phyloP scores from a whole-genome alignment of 2,329 filamentous ascomycete genomes.

The Leptographium radiaticola region DNA sequence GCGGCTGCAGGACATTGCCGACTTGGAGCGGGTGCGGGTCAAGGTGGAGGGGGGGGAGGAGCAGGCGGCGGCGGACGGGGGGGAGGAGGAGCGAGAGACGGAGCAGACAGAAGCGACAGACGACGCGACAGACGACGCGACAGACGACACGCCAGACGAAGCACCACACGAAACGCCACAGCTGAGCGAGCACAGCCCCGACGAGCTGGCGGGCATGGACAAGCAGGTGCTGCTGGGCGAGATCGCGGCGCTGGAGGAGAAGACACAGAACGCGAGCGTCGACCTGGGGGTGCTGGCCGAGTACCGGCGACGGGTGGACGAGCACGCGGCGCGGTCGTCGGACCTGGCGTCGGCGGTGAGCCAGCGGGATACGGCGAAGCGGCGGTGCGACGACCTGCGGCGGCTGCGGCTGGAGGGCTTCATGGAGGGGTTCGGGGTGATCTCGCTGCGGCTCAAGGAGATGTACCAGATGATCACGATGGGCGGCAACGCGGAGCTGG shows the following conservation, averaged over 20 bases:
- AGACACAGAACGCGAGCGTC: constrained; percentile 73
- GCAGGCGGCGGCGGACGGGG: background rate
- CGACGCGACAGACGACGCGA: background rate
- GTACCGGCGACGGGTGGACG: constrained; percentile 26
- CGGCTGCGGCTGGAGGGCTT: constrained; percentile 86
- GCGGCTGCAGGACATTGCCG: constrained; percentile 64
- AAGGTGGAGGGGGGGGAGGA: constrained; percentile 14
- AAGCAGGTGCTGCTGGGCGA: constrained; percentile 48
- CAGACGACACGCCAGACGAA: constrained; percentile 13
- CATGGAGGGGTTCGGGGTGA: constrained; percentile 93
- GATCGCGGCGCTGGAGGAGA: constrained; percentile 49
- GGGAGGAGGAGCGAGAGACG: constrained; percentile 11
- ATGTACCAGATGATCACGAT: constrained; percentile 99
- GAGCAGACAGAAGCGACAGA: constrained; percentile 13
- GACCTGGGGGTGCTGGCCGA: constrained; percentile 63
- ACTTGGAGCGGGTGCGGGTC: constrained; percentile 34
- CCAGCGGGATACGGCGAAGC: constrained; percentile 76
- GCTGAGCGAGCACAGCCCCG: constrained; percentile 65
- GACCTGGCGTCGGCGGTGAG: constrained; percentile 70
- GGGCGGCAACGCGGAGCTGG: constrained; percentile 95
- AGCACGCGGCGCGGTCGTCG: constrained; percentile 40
- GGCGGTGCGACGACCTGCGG: constrained; percentile 82
- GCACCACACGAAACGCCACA: constrained; percentile 20
- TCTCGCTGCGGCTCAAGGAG: constrained; percentile 90
- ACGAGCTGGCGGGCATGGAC: constrained; percentile 54